Conservation (phyloP, 2,329 filamentous ascomycete species). For the Fusarium sp. region DNA sequence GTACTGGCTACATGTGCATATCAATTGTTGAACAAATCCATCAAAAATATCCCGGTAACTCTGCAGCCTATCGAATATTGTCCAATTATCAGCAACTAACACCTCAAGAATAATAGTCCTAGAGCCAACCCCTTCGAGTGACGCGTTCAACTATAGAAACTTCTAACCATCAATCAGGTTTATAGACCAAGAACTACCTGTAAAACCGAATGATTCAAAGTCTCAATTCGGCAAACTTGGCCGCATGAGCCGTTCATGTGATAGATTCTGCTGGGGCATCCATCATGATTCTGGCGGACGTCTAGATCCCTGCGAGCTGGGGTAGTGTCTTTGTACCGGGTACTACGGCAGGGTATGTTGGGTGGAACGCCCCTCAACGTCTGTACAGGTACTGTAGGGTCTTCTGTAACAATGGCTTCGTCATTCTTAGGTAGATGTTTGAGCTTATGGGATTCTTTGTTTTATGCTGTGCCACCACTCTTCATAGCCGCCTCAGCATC, state of each 20-base stretch:
- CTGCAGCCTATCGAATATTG: slow-evolving; percentile 10
- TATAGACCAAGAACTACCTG: not conserved
- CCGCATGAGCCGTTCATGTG: slow-evolving; percentile 35
- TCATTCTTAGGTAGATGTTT: slow-evolving; percentile 26
- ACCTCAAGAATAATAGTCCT: not conserved
- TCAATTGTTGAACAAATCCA: slow-evolving; percentile 15
- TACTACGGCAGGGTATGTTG: slow-evolving; percentile 34
- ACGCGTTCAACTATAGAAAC: slow-evolving; percentile 11
- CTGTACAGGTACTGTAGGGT: not conserved
- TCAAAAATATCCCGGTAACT: slow-evolving; percentile 6
- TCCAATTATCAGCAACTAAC: slow-evolving; percentile 22
- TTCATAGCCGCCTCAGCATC: not conserved
- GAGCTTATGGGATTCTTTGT: slow-evolving; percentile 10
- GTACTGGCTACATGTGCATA: slow-evolving; percentile 3
- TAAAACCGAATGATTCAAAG: slow-evolving; percentile 22
- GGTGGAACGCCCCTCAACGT: slow-evolving; percentile 27
- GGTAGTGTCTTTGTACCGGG: slow-evolving; percentile 31
- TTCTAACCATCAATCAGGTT: not conserved
- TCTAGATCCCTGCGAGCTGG: slow-evolving; percentile 35
- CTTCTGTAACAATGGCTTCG: slow-evolving; percentile 29
- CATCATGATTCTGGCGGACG: slow-evolving; percentile 28
- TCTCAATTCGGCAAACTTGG: slow-evolving; percentile 28
- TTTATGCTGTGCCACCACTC: not conserved
- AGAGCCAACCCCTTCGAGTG: slow-evolving; percentile 15
- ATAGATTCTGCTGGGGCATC: slow-evolving; percentile 38